A percentile compares a stretch with the other conserved stretches of the same genome.
phyloP scores from a whole-genome alignment of 2,329 filamentous ascomycete genomes.

The Fusarium nurragi region DNA sequence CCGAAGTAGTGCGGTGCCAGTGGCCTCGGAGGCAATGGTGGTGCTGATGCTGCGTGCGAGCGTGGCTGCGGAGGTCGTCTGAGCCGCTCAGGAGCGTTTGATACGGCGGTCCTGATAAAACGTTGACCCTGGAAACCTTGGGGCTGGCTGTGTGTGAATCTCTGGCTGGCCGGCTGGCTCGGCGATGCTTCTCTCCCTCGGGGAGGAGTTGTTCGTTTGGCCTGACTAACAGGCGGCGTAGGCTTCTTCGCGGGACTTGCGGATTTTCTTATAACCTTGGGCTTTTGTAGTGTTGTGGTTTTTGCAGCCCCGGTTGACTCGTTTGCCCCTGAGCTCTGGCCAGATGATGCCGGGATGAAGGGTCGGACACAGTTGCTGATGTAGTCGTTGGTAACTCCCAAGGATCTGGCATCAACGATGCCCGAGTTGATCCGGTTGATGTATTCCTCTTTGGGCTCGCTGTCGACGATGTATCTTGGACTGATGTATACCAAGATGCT shows the following conservation, averaged over 20 bases:
- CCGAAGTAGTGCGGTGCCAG: slow-evolving; percentile 22
- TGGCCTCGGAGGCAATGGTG: slow-evolving; percentile 31
- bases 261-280: slow-evolving; percentile 32
- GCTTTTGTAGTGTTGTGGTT: slow-evolving; percentile 9
- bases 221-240: slow-evolving; percentile 27
- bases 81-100: slow-evolving; percentile 8
- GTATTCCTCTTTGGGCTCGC: slow-evolving; percentile 53
- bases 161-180: slow-evolving; percentile 24
- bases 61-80: slow-evolving; percentile 10
- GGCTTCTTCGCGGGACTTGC: slow-evolving; percentile 19
- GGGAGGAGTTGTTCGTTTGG: slow-evolving; percentile 23
- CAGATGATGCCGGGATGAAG: slow-evolving; percentile 45
- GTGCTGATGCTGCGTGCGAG: slow-evolving; percentile 5
- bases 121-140: slow-evolving; percentile 12
- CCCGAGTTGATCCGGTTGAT: slow-evolving; percentile 53
- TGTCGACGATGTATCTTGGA: slow-evolving; percentile 46
- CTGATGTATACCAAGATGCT: slow-evolving; percentile 55
- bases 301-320: neutral
- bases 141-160: neutral
- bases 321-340: slow-evolving; percentile 20
- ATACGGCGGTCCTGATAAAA: slow-evolving; percentile 2
- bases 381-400: slow-evolving; percentile 51
- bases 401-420: slow-evolving; percentile 48
- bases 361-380: slow-evolving; percentile 51
- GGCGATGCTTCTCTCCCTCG: slow-evolving; percentile 41